Conservation (phyloP, 805 yeast species). For the Debaryomyces maramus region DNA sequence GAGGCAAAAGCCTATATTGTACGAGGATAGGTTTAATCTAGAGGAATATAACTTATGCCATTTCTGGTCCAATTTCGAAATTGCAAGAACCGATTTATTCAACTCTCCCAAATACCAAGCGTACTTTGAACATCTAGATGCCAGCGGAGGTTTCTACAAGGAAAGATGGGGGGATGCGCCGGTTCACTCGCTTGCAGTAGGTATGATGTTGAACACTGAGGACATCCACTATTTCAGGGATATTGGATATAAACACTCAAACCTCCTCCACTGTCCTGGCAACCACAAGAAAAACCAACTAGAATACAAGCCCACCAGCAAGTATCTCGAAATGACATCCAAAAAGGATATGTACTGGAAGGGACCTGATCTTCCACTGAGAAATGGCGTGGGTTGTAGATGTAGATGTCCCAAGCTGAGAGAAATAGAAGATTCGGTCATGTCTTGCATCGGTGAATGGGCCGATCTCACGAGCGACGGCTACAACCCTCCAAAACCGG, state of each 20-base stretch:
- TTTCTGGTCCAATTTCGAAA: conserved; percentile 93
- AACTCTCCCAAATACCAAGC: conserved; percentile 60
- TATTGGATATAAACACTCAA: conserved; percentile 84
- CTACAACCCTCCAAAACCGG: conserved; percentile 16
- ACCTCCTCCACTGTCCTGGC: conserved; percentile 81
- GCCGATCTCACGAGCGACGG: conserved; percentile 36
- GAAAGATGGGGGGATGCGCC: conserved; percentile 99
- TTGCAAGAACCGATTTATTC: conserved; percentile 80
- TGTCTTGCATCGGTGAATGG: conserved; percentile 57
- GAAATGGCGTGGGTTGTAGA: conserved; percentile 74
- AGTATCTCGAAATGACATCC: conserved; percentile 20
- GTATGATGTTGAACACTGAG: conserved; percentile 63
- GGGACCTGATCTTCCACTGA: conserved; percentile 29
- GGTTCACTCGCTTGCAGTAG: conserved; percentile 83
- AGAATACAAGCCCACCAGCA: conserved; percentile 36
- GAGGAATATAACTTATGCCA: conserved; percentile 79
- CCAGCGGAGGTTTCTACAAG: conserved; percentile 76
- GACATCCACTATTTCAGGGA: conserved; percentile 91
- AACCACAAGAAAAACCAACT: conserved; percentile 52
- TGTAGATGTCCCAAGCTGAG: conserved; percentile 68
- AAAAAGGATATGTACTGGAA: conserved; percentile 34
- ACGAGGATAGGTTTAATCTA: conserved; percentile 60
- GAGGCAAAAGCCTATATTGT: conserved; percentile 24
- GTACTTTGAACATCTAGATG: conserved; percentile 69
- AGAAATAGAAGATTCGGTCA: conserved; percentile 58